Percentiles rank a stretch among this genome's conserved stretches.
Conservation (phyloP, 2,329 filamentous ascomycete species). For the Pseudocercospora vitis region DNA sequence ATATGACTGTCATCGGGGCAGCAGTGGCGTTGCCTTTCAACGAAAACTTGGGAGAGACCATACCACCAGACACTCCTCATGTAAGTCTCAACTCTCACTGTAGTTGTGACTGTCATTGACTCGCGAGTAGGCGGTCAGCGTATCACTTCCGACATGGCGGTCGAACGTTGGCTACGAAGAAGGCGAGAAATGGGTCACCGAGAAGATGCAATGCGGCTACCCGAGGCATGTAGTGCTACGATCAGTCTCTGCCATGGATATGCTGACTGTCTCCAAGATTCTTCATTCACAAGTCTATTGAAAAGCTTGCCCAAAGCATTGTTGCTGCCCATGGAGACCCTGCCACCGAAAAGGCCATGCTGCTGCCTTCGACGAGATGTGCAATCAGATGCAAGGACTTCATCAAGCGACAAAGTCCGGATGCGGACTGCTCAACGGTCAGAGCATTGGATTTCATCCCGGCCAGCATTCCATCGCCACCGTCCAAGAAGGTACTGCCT, state of each 20-base stretch:
- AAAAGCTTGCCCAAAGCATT: constrained; percentile 69
- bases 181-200: constrained; percentile 81
- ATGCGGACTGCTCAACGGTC: constrained; percentile 52
- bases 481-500: constrained; percentile 46
- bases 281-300: constrained; percentile 84
- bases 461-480: constrained; percentile 47
- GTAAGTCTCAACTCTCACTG: too few relatives aligned
- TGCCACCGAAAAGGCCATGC: constrained; percentile 66
- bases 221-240: constrained; percentile 61
- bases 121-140: constrained; percentile 75
- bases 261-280: constrained; percentile 58
- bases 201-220: constrained; percentile 85
- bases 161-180: constrained; percentile 93
- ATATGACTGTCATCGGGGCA: constrained; percentile 21
- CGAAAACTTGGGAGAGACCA: constrained; percentile 61
- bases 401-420: constrained; percentile 60
- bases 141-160: constrained; percentile 90
- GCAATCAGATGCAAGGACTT: constrained; percentile 76
- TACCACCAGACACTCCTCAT: constrained; percentile 76
- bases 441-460: constrained; percentile 64
- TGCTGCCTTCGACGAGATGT: constrained; percentile 72
- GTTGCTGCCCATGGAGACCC: constrained; percentile 61
- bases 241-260: neutral
- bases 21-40: constrained; percentile 35
- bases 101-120: too few relatives aligned